Base-by-base conservation (phyloP, 371 early-diverging fungal species). In the Mortierella sp. region DNA sequence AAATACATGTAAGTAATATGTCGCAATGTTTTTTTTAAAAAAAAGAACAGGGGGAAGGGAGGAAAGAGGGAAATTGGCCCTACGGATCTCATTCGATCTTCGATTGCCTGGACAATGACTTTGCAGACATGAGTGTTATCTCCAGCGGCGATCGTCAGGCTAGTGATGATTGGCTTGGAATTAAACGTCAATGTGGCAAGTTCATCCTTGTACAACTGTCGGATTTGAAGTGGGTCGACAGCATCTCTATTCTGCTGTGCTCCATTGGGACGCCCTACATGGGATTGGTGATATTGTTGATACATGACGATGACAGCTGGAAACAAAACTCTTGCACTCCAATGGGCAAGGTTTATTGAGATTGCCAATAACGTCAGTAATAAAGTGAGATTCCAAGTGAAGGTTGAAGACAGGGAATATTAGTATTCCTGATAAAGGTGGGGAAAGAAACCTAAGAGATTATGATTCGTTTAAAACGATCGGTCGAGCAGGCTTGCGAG, bases 91-190 rank as follows among this genome's bases (percentile, higher is more conserved):
- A 97, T 81, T 74, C 92, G 92, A 54, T 93, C 92, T 75, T 95
- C 96, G 55, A 97, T 93, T 31, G 92, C 93, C 64, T 89, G 89
- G 37, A 96, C 94, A 71, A 97, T 93, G 19, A 87, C 86, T 40
- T 84, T 83, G 13, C 95, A 91, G 5, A 88, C 88, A 45, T 69
- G 49, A 31, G 87, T 64, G 81, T 93, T 92, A 69, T 94, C 93
- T 71, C 91, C 90, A 15, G 98, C 98, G 64, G 92, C 86, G 55
- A 92, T 92, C 17, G 98, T 96, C 64, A 97, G 85, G 65, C 89
- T 92, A 49, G 91, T 94, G 79, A 97, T 97, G 82, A 96, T 93
- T 10, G 97, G 97, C 70, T 93, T 93, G 57, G 94, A 93, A 84
- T 94, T 96, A 83, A 94, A 94, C 0, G 96, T 96, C 73, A 97